Base-by-base conservation (phyloP, 305 asterid species). In the Petunia hybrid region DNA sequence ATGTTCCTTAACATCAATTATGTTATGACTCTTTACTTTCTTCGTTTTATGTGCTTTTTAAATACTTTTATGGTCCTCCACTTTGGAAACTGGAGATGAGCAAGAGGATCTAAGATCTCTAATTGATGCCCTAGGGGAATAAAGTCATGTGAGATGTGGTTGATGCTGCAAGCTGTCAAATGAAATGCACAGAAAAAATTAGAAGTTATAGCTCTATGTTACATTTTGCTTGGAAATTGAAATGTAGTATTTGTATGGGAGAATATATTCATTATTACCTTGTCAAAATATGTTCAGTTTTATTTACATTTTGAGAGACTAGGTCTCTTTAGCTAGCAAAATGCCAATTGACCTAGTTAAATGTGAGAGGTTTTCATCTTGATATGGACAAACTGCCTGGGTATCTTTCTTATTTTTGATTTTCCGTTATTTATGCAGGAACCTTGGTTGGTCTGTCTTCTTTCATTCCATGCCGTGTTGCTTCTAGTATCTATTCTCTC, bases 371-470 rank as follows among this genome's bases (percentile, higher is more conserved):
- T 70, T 36, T 38, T 45, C 63, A 73, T 73, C 38, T 71, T 53
- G 8, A 36, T 13, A 13, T 13, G 3, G 78, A 53, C n/a, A n/a
- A 73, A 14, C 16, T 35, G 45, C 4, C 45, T 56, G 80, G 81
- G 87, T 35, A 68, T 78, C 45, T 77, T 82, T 79, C 16, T 39
- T 41, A 31, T 63, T 76, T 6, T 81, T 75, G 60, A 35, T 36
- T 84, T 80, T 61, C 82, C 22, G 46, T 61, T 81, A 76, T 82
- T 53, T 80, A 39, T 84, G 89, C 91, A 93, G 99, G 99, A 95
- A 77, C 98, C 96, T 46, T 95, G 96, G 97, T 87, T 95, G 89
- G 84, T 92, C 79, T 77, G 93, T 77, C 94, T 95, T 9, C 65
- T 95, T 82, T 87, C 93, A 66, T 91, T 95, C 90, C 97, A 95